Percentiles rank a stretch among this genome's conserved stretches.
Conservation (phyloP, 2,329 filamentous ascomycete species). For the Magnaporthales sp. region DNA sequence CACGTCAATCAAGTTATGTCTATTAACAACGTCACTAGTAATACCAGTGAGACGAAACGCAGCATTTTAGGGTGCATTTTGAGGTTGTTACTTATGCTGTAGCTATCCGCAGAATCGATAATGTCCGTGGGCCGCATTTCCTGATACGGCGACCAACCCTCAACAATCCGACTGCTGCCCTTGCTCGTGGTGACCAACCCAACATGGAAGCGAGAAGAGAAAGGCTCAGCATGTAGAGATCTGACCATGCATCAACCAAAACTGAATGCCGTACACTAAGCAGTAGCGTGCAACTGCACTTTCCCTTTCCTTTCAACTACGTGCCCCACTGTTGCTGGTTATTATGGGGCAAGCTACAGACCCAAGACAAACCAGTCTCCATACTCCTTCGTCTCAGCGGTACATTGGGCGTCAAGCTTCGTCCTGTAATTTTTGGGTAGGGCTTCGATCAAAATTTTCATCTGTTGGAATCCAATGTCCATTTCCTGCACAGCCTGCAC, state of each 20-base stretch:
- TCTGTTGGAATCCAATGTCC: not conserved
- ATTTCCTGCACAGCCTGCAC: not conserved
- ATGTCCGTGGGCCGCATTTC: not conserved
- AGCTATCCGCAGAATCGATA: not conserved
- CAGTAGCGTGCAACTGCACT: not conserved
- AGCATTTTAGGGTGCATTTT: not conserved
- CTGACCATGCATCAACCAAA: not conserved
- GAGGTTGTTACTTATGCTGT: not conserved
- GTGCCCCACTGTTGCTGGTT: not conserved
- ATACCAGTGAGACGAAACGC: not conserved
- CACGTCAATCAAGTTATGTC: not conserved
- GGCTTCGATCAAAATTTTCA: not conserved
- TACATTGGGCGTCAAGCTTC: not conserved
- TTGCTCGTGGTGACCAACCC: not conserved
- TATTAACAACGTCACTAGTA: not conserved
- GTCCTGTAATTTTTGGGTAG: not conserved
- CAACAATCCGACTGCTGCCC: not conserved
- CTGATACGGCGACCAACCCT: not conserved
- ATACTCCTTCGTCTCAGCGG: not conserved
- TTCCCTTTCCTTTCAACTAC: not conserved
- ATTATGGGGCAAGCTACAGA: not conserved
- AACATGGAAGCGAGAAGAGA: not conserved
- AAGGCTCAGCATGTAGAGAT: not conserved
- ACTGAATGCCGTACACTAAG: not conserved
- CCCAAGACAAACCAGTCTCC: not conserved